Conservation (phyloP, 768 basidiomycete species). For the Podaxis carcinomalis region DNA sequence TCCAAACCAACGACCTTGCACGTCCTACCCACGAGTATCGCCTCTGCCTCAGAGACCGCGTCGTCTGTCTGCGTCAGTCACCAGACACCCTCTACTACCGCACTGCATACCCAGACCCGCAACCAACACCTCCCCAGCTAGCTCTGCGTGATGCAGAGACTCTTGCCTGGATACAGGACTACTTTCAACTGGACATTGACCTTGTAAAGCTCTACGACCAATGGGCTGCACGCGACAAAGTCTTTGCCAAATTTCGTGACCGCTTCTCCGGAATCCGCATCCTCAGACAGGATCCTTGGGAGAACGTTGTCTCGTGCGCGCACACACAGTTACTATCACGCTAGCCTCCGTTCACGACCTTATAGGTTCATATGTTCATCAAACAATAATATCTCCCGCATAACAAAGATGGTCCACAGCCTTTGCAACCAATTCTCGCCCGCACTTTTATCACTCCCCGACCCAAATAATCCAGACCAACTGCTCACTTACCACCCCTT, state of each 20-base stretch:
- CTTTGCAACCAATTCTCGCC: constrained; percentile 77
- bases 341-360: not conserved
- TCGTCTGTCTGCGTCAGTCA: constrained; percentile 79
- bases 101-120: constrained; percentile 53
- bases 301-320: constrained; percentile 87
- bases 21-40: constrained; percentile 55
- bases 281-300: constrained; percentile 92
- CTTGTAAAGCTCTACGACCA: constrained; percentile 64
- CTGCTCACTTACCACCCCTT: constrained; percentile 68
- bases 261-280: constrained; percentile 82
- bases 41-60: constrained; percentile 75
- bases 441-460: constrained; percentile 48
- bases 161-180: constrained; percentile 71
- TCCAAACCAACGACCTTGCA: constrained; percentile 19
- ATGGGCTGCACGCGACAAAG: constrained; percentile 71
- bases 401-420: constrained; percentile 87
- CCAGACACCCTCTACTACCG: constrained; percentile 67
- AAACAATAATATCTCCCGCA: constrained; percentile 94
- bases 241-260: constrained; percentile 61
- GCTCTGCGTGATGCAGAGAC: constrained; percentile 57
- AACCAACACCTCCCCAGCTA: constrained; percentile 28
- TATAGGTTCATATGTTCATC: constrained; percentile 94
- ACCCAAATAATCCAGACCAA: constrained; percentile 26
- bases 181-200: constrained; percentile 85
- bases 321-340: not conserved